Evolutionary conservation across 2,329 filamentous ascomycete genomes (phyloP).

Genomic region (Epichloe typhina): DNA sequence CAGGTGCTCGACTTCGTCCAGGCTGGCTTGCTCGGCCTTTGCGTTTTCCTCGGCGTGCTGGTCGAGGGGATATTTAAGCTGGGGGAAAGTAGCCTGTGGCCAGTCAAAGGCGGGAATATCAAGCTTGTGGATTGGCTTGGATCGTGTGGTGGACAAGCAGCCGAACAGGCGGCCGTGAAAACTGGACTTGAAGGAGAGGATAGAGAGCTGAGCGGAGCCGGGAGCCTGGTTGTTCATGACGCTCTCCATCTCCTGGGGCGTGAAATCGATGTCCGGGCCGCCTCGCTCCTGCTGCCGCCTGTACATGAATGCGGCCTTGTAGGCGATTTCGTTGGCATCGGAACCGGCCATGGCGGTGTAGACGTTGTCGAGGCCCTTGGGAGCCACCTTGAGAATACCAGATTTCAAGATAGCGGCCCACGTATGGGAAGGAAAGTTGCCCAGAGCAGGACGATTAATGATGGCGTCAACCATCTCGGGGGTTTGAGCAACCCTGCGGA

Average conservation of each 20-base stretch:
- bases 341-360: constrained; percentile 84
- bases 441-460: constrained; percentile 79
- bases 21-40: constrained; percentile 65
- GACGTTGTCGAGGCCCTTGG: constrained; percentile 73
- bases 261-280: constrained; percentile 65
- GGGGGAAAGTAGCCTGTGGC: constrained; percentile 74
- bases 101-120: constrained; percentile 93
- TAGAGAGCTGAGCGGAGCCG: constrained; percentile 64
- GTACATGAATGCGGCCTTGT: constrained; percentile 94
- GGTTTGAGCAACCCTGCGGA: constrained; percentile 56
- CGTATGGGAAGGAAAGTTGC: constrained; percentile 79
- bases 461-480: constrained; percentile 69
- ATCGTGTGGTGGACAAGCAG: constrained; percentile 75
- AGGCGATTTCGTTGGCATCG: constrained; percentile 87
- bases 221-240: constrained; percentile 72
- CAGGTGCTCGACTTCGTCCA: constrained; percentile 71
- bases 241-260: constrained; percentile 57
- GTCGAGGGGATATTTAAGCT: constrained; percentile 76
- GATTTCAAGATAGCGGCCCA: constrained; percentile 70
- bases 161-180: constrained; percentile 91
- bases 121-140: constrained; percentile 88
- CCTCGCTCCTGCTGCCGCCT: constrained; percentile 70
- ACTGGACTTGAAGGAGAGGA: constrained; percentile 74
- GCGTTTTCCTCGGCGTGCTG: constrained; percentile 68
- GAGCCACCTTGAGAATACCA: constrained; percentile 70